These are phyloP conservation scores for Agaricus sinodeliciosus DNA, from an alignment of 768 basidiomycete genomes.

Conservation along the genomic window DNA sequence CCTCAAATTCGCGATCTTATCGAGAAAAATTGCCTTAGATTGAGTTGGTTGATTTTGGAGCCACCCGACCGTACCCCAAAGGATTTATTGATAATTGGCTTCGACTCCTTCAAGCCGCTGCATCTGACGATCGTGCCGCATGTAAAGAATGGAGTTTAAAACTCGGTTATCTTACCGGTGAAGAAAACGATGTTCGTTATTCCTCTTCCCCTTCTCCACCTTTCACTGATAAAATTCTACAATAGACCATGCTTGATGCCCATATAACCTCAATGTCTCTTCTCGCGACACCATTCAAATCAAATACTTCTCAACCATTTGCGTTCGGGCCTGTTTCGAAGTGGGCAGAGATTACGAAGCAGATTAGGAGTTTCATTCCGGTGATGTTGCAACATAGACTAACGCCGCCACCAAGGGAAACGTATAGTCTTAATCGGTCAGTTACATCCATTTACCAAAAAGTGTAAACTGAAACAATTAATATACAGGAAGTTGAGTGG, in stretches of 20 bases:
- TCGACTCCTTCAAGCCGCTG: slow-evolving; percentile 74
- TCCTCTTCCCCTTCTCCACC: background rate
- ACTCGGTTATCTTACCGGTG: slow-evolving; percentile 86
- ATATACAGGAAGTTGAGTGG: slow-evolving; percentile 68
- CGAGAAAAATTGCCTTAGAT: slow-evolving; percentile 34
- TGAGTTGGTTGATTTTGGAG: slow-evolving; percentile 94
- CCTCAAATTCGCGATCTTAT: background rate
- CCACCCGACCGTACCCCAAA: slow-evolving; percentile 79
- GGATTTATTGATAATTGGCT: slow-evolving; percentile 89
- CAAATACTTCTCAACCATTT: slow-evolving; percentile 61
- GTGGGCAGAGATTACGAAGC: slow-evolving; percentile 68
- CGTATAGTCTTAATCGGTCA: slow-evolving; percentile 93
- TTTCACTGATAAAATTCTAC: background rate
- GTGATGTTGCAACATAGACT: slow-evolving; percentile 84
- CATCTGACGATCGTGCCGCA: slow-evolving; percentile 53
- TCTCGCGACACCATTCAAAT: slow-evolving; percentile 80
- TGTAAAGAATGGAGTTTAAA: slow-evolving; percentile 73
- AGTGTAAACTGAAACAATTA: too few species aligned
- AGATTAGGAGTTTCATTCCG: slow-evolving; percentile 79
- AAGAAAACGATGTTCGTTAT: slow-evolving; percentile 65
- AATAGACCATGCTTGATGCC: slow-evolving; percentile 76
- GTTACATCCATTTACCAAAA: too few species aligned
- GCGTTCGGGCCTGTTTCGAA: slow-evolving; percentile 61
- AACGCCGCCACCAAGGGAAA: slow-evolving; percentile 90
- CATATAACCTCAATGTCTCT: slow-evolving; percentile 80